Conservation (phyloP, 345 rosid species). For the Linum trigynum region DNA sequence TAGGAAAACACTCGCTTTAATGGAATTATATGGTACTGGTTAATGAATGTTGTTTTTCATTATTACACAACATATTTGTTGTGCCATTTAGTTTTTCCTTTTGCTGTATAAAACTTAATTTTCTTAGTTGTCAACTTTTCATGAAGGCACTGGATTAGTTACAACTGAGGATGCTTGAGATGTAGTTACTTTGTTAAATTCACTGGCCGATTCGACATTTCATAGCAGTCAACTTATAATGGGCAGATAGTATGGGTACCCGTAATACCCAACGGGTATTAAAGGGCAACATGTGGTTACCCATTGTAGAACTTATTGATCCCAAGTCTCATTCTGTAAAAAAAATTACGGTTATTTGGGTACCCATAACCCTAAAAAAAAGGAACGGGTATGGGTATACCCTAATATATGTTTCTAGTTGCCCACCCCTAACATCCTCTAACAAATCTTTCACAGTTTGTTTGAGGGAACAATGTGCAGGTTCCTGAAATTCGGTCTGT, state of each 20-base stretch:
- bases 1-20: constrained; percentile 86
- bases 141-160: constrained; percentile 88
- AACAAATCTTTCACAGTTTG: too few species aligned
- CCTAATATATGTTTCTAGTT: too few species aligned
- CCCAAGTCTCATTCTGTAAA: too few species aligned
- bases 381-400: too few species aligned
- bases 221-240: constrained; percentile 99
- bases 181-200: constrained; percentile 92
- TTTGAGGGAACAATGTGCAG: too few species aligned
- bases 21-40: constrained; percentile 94
- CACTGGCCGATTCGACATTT: constrained; percentile 93
- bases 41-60: constrained; percentile 15
- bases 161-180: constrained; percentile 99
- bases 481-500: too few species aligned
- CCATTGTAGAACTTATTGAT: too few species aligned
- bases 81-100: constrained; percentile 2
- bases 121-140: constrained; percentile 15
- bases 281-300: too few species aligned
- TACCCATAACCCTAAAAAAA: too few species aligned
- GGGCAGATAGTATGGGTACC: constrained; percentile 96
- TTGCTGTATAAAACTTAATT: constrained; percentile 29
- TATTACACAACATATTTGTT: neutral
- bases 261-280: constrained; percentile 28
- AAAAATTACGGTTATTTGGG: too few species aligned
- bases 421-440: too few species aligned